Conservation (phyloP, 2,329 filamentous ascomycete genomes). For the Cercospora canescens region DNA sequence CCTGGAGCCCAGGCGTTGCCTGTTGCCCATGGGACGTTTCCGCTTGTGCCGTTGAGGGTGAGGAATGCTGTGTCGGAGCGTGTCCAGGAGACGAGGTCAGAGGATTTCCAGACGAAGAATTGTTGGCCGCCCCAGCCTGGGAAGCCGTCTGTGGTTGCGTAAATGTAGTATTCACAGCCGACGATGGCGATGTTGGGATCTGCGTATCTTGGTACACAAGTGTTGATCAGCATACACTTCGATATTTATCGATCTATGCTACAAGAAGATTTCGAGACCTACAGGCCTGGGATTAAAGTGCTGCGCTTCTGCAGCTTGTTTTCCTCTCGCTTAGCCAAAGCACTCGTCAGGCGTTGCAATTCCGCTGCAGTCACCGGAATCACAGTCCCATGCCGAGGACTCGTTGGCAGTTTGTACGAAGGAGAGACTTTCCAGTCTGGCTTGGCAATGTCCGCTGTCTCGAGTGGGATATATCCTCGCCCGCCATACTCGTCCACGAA, state of each 20-base stretch:
- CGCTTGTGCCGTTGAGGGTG: constrained; percentile 46
- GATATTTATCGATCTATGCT: neutral
- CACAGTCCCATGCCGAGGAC: constrained; percentile 57
- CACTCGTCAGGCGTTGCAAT: constrained; percentile 29
- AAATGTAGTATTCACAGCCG: constrained; percentile 49
- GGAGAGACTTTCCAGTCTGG: constrained; percentile 51
- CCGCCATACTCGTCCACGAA: constrained; percentile 57
- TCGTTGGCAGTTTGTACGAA: constrained; percentile 49
- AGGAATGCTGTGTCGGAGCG: constrained; percentile 46
- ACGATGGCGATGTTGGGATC: constrained; percentile 52
- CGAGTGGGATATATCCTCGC: constrained; percentile 56
- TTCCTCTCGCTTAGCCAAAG: constrained; percentile 12
- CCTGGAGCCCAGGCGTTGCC: constrained; percentile 41
- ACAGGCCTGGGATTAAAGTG: constrained; percentile 24
- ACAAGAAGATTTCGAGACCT: neutral
- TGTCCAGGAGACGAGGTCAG: constrained; percentile 46
- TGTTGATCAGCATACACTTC: neutral
- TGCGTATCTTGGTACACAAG: constrained; percentile 26
- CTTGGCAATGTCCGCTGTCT: constrained; percentile 51
- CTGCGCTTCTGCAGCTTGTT: constrained; percentile 12
- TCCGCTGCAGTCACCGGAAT: constrained; percentile 53
- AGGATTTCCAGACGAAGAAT: constrained; percentile 53
- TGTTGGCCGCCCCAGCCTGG: constrained; percentile 47
- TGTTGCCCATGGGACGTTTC: constrained; percentile 41
- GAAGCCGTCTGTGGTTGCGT: constrained; percentile 50